A percentile compares a stretch with the other conserved stretches of the same genome.
Conservation (phyloP, 1,284 basidiomycete species). For the Crepidotus sp. region DNA sequence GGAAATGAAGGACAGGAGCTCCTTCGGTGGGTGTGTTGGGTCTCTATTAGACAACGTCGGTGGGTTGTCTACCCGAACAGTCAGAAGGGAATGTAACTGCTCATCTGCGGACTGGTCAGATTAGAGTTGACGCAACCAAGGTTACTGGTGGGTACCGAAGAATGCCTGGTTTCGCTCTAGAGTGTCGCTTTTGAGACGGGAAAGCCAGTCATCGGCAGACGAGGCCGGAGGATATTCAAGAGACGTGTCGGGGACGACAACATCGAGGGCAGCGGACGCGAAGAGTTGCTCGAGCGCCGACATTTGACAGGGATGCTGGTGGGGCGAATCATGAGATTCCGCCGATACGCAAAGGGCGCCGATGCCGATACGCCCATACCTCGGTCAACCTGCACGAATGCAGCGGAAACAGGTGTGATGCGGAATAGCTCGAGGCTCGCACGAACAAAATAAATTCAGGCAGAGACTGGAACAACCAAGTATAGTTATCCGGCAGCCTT, state of each 20-base stretch:
- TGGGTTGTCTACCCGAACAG: conserved; percentile 42
- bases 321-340: not conserved
- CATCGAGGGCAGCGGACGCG: conserved; percentile 49
- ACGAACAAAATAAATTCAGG: too few relatives aligned
- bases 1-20: conserved; percentile 55
- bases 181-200: conserved; percentile 28
- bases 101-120: conserved; percentile 37
- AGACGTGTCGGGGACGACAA: conserved; percentile 58
- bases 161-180: conserved; percentile 55
- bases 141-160: conserved; percentile 49
- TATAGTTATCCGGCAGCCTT: too few relatives aligned
- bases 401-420: not conserved
- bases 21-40: conserved; percentile 39
- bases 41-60: conserved; percentile 27
- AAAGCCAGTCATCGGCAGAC: conserved; percentile 49
- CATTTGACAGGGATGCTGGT: conserved; percentile 10
- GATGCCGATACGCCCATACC: not conserved
- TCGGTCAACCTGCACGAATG: not conserved
- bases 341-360: not conserved
- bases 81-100: conserved; percentile 61
- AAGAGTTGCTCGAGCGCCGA: conserved; percentile 53
- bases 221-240: conserved; percentile 45
- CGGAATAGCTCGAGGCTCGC: too few relatives aligned
- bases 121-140: conserved; percentile 12
- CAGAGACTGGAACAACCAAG: too few relatives aligned